phyloP scores from a whole-genome alignment of 345 rosid species.

The Psidium guajava region DNA sequence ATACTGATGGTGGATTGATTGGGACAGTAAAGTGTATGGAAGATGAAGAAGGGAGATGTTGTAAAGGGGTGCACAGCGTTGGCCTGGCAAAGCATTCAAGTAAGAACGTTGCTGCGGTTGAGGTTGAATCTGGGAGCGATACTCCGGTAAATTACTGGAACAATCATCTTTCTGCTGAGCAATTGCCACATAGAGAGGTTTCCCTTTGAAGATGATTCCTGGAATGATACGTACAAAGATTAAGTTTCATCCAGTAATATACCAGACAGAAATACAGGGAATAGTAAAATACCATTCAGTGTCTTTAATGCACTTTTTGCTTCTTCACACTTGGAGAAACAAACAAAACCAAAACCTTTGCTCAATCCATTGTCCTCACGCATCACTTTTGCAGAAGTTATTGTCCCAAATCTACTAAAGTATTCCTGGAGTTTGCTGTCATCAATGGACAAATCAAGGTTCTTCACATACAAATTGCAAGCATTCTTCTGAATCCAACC shows the following conservation, averaged over 20 bases:
- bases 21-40: constrained; percentile 5
- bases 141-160: constrained; percentile 17
- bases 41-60: constrained; percentile 1
- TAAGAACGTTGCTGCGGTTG: constrained; percentile 1
- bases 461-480: constrained; percentile 61
- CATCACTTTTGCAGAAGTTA: constrained; percentile 55
- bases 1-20: constrained; percentile 1
- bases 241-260: neutral
- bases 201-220: constrained; percentile 39
- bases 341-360: constrained; percentile 70
- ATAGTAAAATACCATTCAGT: constrained; percentile 31
- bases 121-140: neutral
- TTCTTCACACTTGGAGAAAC: constrained; percentile 52
- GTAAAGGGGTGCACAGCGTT: constrained; percentile 1
- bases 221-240: neutral
- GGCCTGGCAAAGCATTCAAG: constrained; percentile 1
- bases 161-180: constrained; percentile 52
- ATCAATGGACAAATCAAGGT: constrained; percentile 29
- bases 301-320: constrained; percentile 37
- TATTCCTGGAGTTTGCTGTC: constrained; percentile 30
- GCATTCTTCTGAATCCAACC: constrained; percentile 7
- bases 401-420: constrained; percentile 37
- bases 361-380: constrained; percentile 35
- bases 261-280: neutral
- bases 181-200: constrained; percentile 38